Base-by-base conservation (phyloP, 202 grass and related monocot species). In the Elaeis oleifera region DNA sequence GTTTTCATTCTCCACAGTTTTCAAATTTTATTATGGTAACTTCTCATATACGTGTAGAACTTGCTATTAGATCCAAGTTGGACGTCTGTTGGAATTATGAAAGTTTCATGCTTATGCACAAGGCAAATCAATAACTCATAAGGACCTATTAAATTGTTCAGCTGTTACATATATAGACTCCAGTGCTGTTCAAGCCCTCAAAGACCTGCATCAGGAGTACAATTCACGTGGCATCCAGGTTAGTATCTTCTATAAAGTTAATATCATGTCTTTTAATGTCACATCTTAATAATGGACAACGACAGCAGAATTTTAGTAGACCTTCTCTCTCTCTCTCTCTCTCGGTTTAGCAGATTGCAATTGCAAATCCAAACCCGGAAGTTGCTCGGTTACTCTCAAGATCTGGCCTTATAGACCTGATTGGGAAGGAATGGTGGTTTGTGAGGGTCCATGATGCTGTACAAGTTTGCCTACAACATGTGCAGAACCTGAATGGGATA, bases 91-190 rank as follows among this genome's bases (percentile, higher is more conserved):
- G 7, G 32, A 36, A 36, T 36, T 11, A 36, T 36, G 6, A 9
- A 36, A 36, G 32, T 36, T 11, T 36, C 32, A 36, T 36, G 7
- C 32, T 36, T 9, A 36, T 8, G 32, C 2, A 32, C 29, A 32
- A 7, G 29, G 29, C 29, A 32, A 32, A 32, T 5, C 29, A 7
- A 6, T 32, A 8, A 36, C 32, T 36, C 7, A 36, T 11, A 9
- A 36, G 24, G 48, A 56, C 22, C 23, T 6, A 11, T 69, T 54
- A 58, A 72, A 69, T 58, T 49, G 54, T 81, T 51, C 79, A 96
- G 91, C 91, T 81, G 91, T 90, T 85, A 90, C 91, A 39, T 81
- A 96, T 66, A 81, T 96, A 32, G 91, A 96, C 74, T 96, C 91
- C 0, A 96, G 84, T 78, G 91, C 91, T 65, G 79, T 85, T 96